Evolutionary conservation across 345 rosid species (phyloP), one percentile per base, ranked within the genome.

Genomic region (Acer negundo): DNA sequence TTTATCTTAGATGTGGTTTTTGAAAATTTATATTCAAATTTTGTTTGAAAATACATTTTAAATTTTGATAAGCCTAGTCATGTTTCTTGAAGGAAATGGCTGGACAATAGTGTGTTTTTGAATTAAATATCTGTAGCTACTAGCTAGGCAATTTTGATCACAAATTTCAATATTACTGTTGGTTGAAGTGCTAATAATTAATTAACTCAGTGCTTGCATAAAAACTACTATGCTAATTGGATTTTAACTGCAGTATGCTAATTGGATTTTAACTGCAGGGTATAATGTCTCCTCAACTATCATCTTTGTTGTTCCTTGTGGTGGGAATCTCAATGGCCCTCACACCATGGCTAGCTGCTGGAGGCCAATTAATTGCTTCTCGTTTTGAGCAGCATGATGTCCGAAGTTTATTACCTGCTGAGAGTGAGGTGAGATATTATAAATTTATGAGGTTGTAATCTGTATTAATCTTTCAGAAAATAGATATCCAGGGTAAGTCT

Each of bases 331-430:
- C 99, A 78, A 95, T 95, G 99, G 99, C 99, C 81, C 70, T 95
- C 72, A 95, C 99, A 42, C 99, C 99, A 44, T 95, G 94, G 94
- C 86, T 95, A 72, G 99, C 99, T 81, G 98, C 99, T 86, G 99
- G 99, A 71, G 98, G 99, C 76, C 99, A 95, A 82, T 82, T 95
- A 78, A 85, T 95, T 82, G 99, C 99, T 73, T 93, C 99, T 67
- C 94, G 97, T 24, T 95, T 93, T 89, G 99, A 95, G 87, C 89
- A 83, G 86, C 98, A 92, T 64, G 99, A 95, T 81, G 99, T 95
- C 79, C 83, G 99, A 76, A 95, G 99, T 84, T 86, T 95, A 72
- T 80, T 93, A 80, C 99, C 99, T 2, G 99, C 80, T 82, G 99
- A 95, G 85, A 95, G 95, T 82, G 99, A 95, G 99, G 99, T 93